phyloP scores from a whole-genome alignment of 768 basidiomycete species.

The Hypsizygus marmoreus region DNA sequence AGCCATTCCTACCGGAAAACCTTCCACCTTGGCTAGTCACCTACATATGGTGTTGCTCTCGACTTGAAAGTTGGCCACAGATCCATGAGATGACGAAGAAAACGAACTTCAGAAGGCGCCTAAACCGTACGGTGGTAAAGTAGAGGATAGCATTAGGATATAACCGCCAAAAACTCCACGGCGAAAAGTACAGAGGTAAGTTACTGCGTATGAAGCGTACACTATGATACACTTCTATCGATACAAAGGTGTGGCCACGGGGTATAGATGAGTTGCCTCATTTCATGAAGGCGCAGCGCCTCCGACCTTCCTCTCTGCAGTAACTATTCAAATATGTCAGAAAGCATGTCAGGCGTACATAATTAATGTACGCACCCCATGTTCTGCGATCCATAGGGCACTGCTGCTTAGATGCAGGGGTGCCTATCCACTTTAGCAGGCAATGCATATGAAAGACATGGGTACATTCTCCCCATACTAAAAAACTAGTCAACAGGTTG shows the following conservation, averaged over 20 bases:
- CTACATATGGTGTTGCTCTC: too few relatives aligned
- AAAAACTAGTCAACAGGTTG: slow-evolving; percentile 1
- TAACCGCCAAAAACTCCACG: too few relatives aligned
- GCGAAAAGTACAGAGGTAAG: slow-evolving; percentile 6
- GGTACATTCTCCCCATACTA: slow-evolving; percentile 97
- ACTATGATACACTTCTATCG: slow-evolving; percentile 1
- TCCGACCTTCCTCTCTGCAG: slow-evolving; percentile 55
- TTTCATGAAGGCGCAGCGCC: slow-evolving; percentile 7
- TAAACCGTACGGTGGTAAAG: too few relatives aligned
- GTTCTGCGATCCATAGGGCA: slow-evolving; percentile 97
- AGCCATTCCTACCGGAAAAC: too few relatives aligned
- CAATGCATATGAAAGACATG: slow-evolving; percentile 99
- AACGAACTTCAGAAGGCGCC: too few relatives aligned
- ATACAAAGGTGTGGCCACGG: too few relatives aligned
- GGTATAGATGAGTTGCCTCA: slow-evolving; percentile 7
- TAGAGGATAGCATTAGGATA: too few relatives aligned
- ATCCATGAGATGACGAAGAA: too few relatives aligned
- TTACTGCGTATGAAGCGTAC: slow-evolving; percentile 3
- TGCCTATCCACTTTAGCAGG: slow-evolving; percentile 93
- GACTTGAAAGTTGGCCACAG: too few relatives aligned
- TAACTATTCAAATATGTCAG: slow-evolving; percentile 35
- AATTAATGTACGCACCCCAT: slow-evolving; percentile 70
- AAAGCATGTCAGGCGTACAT: neutral
- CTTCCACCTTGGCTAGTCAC: too few relatives aligned
- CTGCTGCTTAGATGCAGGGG: slow-evolving; percentile 85